Conservation (phyloP, 73 alveolate species). For the Symbiodinium natans region DNA sequence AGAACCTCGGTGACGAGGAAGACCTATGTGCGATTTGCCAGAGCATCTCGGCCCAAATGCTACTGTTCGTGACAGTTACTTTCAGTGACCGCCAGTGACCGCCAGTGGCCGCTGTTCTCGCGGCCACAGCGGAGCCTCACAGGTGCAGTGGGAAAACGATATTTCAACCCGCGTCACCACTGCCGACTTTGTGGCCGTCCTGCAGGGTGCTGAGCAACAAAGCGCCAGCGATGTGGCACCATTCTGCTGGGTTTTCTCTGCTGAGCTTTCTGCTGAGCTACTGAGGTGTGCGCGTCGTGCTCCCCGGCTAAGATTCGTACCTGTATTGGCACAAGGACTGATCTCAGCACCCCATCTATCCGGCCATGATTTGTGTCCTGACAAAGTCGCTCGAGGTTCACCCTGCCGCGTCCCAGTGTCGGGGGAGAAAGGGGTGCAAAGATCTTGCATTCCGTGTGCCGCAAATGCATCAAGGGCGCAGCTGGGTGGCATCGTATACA, state of each 20-base stretch:
- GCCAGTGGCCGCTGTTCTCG: too few species aligned
- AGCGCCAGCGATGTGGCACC: not conserved
- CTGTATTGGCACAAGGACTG: not conserved
- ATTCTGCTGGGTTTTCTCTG: too few species aligned
- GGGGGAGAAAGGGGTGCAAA: slow-evolving; percentile 2
- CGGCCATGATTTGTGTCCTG: not conserved
- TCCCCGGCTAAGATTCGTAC: not conserved
- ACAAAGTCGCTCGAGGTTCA: slow-evolving; percentile 9
- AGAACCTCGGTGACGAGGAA: not conserved
- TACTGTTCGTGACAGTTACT: not conserved
- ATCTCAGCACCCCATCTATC: not conserved
- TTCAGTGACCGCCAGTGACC: not conserved
- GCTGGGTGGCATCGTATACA: not conserved
- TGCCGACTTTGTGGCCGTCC: slow-evolving; percentile 75
- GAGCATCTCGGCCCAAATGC: slow-evolving; percentile 10
- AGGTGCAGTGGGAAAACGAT: slow-evolving; percentile 78
- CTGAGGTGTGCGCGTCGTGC: slow-evolving; percentile 40
- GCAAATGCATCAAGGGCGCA: slow-evolving; percentile 31
- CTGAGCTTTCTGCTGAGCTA: not conserved
- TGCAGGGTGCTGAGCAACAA: not conserved
- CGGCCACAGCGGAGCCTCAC: too few species aligned
- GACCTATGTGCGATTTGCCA: slow-evolving; percentile 38
- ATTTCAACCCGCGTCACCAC: slow-evolving; percentile 55
- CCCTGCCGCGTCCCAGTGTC: slow-evolving; percentile 42
- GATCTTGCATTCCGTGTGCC: slow-evolving; percentile 39